phyloP scores from a whole-genome alignment of 306 rosid species.

The Vigna reflexopilosa region DNA sequence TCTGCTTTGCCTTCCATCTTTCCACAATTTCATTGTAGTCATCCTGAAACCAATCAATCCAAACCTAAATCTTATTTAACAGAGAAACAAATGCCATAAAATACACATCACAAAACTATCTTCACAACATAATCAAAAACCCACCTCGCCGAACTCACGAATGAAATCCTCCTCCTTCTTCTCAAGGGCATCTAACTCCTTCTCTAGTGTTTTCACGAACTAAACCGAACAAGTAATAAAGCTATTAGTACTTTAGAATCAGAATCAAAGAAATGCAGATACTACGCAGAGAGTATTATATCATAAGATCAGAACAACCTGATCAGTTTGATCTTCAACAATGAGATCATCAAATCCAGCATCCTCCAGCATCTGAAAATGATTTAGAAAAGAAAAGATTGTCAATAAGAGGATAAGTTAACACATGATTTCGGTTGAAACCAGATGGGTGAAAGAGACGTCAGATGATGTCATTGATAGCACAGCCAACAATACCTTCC shows the following conservation, averaged over 20 bases:
- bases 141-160: slow-evolving; percentile 72
- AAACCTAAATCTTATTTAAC: slow-evolving; percentile 1
- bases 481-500: slow-evolving; percentile 59
- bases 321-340: slow-evolving; percentile 81
- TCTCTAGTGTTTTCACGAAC: slow-evolving; percentile 71
- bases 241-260: slow-evolving; percentile 31
- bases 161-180: slow-evolving; percentile 68
- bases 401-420: slow-evolving; percentile 27
- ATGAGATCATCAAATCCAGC: slow-evolving; percentile 81
- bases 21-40: slow-evolving; percentile 61
- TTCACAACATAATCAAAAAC: slow-evolving; percentile 41
- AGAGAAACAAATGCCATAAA: slow-evolving; percentile 34
- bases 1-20: slow-evolving; percentile 71
- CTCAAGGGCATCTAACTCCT: slow-evolving; percentile 72
- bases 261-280: background rate
- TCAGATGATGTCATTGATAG: background rate
- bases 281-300: background rate
- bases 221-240: slow-evolving; percentile 43
- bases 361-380: slow-evolving; percentile 74
- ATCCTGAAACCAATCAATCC: slow-evolving; percentile 53
- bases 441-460: slow-evolving; percentile 38
- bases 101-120: background rate
- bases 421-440: slow-evolving; percentile 18
- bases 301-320: slow-evolving; percentile 55
- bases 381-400: slow-evolving; percentile 30